Evolutionary conservation across 164 flowering plant genomes (phyloP), one percentile per base, ranked within the genome.

Genomic region (Vitis rupestris): DNA sequence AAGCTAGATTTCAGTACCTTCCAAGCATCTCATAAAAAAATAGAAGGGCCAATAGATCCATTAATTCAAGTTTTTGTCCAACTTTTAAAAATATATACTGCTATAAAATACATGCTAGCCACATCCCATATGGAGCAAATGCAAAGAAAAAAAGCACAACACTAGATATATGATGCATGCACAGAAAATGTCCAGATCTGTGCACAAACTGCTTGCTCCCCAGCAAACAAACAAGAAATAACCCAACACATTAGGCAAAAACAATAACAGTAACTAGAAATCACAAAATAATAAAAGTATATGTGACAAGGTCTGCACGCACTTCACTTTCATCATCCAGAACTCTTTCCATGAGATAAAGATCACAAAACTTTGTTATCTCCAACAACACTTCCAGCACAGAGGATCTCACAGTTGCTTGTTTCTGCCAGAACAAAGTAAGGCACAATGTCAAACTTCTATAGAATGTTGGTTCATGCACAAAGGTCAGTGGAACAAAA

Each of bases 311-410:
- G 55, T 64, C 30, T 23, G 17, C 29, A 76, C 89, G 29, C 70
- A 95, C 99, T 79, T 88, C 97, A 56, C 87, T 90, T 75, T 90
- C 97, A 81, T 95, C 99, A 61, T 95, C 98, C 31, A 93, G 72
- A 68, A 95, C 90, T 84, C 93, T 88, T 80, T 95, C 99, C 99
- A 95, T 93, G 65, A 93, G 94, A 83, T 92, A 93, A 55, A 95
- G 88, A 83, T 95, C 98, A 82, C 96, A 90, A 72, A 74, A 87
- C 70, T 93, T 95, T 17, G 99, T 91, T 19, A 95, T 90, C 81
- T 95, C 99, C 83, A 91, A 74, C 75, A 95, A 75, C 48, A 91
- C 85, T 82, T 92, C 97, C 78, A 90, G 80, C 71, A 85, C 99
- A 55, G 97, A 92, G 50, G 94, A 82, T 80, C 79, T 86, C 73